Evolutionary conservation across 192 early-diverging fungal species (phyloP).

Genomic region (Coemansia sp.): DNA sequence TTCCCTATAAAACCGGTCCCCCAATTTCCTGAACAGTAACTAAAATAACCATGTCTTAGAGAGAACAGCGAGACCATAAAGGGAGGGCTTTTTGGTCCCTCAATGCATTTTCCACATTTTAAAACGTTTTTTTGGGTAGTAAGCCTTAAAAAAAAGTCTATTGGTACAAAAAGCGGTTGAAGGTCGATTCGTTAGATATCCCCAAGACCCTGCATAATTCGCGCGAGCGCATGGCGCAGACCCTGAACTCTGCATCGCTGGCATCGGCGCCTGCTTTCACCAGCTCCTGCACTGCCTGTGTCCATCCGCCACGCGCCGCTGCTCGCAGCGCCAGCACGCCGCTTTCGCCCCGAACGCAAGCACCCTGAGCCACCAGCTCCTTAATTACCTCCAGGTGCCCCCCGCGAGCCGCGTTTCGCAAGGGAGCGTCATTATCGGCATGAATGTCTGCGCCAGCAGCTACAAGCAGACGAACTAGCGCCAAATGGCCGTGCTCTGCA

Average conservation of each 20-base stretch:
- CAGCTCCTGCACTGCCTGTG: slow-evolving; percentile 35
- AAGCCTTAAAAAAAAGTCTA: no score
- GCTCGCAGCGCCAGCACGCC: slow-evolving; percentile 36
- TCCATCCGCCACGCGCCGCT: slow-evolving; percentile 42
- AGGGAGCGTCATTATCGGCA: slow-evolving; percentile 14
- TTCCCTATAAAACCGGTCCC: no score
- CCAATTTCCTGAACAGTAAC: no score
- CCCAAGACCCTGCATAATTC: slow-evolving; percentile 18
- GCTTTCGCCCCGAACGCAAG: slow-evolving; percentile 11
- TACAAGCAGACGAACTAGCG: slow-evolving; percentile 22
- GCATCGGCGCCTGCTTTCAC: slow-evolving; percentile 37
- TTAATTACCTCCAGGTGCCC: slow-evolving; percentile 24
- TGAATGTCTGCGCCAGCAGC: slow-evolving; percentile 26
- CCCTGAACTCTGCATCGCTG: slow-evolving; percentile 24
- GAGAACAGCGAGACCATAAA: no score
- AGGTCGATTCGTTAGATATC: slow-evolving; percentile 4
- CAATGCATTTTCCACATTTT: no score
- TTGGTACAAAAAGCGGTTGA: slow-evolving; percentile 3
- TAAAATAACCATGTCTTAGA: no score
- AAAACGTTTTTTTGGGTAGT: no score
- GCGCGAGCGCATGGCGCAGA: slow-evolving; percentile 28
- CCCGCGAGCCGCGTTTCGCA: slow-evolving; percentile 28
- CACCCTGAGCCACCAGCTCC: slow-evolving; percentile 24
- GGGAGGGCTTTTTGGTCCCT: no score
- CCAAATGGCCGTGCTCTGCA: slow-evolving; percentile 26